These are phyloP conservation scores for Middelhovenomyces tepae DNA, from an alignment of 805 yeast genomes.

Conservation along the genomic window DNA sequence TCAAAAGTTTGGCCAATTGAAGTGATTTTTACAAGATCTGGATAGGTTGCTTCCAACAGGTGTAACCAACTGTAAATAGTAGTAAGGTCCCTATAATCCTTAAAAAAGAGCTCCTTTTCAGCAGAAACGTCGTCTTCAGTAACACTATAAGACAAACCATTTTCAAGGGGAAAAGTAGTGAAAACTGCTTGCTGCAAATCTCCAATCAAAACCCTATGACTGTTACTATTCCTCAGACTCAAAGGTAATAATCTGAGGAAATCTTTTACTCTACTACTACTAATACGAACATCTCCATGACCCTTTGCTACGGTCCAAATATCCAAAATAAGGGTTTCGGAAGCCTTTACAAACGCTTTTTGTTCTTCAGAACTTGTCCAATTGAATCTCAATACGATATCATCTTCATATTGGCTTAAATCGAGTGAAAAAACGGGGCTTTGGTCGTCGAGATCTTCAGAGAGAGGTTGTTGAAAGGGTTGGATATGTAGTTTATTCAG, in stretches of 20 bases:
- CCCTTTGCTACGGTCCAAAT: slow-evolving; percentile 17
- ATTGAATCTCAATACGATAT: slow-evolving; percentile 38
- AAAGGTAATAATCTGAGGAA: slow-evolving; percentile 18
- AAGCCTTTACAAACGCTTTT: slow-evolving; percentile 15
- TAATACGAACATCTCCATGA: slow-evolving; percentile 19
- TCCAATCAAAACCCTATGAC: slow-evolving; percentile 14
- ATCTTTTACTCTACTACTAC: slow-evolving; percentile 14
- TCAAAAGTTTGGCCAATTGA: slow-evolving; percentile 69
- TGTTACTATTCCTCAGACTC: slow-evolving; percentile 13
- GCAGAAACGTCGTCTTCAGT: slow-evolving; percentile 3
- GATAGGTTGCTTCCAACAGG: slow-evolving; percentile 49
- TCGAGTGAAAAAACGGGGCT: too few species aligned
- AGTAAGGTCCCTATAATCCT: slow-evolving; percentile 56
- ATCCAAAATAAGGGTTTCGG: slow-evolving; percentile 19
- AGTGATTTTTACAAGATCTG: slow-evolving; percentile 53
- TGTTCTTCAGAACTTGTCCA: slow-evolving; percentile 17
- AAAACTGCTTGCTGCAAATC: slow-evolving; percentile 24
- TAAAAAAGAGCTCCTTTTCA: slow-evolving; percentile 43
- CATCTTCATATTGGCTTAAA: slow-evolving; percentile 33
- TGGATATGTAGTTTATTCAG: too few species aligned
- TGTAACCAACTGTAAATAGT: slow-evolving; percentile 70
- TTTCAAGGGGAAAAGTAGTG: slow-evolving; percentile 16
- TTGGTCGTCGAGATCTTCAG: too few species aligned
- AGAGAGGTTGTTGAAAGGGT: too few species aligned
- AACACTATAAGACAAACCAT: slow-evolving; percentile 3